Base-by-base conservation (phyloP, 169 alveolate genomes). In the Plasmodium yoelii region DNA sequence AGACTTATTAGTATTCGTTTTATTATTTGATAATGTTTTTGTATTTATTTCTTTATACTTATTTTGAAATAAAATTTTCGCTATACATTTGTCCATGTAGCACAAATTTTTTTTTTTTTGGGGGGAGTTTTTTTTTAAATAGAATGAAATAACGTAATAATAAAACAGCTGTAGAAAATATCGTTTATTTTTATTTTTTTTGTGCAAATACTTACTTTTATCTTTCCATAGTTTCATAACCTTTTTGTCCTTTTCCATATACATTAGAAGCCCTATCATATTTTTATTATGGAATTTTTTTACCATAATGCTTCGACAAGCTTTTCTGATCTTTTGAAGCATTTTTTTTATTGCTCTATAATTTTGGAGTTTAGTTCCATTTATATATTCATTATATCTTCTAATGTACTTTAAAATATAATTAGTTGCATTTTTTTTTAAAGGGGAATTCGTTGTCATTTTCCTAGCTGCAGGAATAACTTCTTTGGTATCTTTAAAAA, bases 131-230 rank as follows among this genome's bases (percentile, higher is more conserved):
- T 13, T 34, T 51, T 61, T 22, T 13, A 49, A 75, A 53, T 18
- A 61, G 60, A 19, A 61, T 46, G 68, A 61, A 75, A 75, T 61
- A 28, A 61, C 26, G 60, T 47, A 28, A 65, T 75, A 63, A 34
- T 44, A 51, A 65, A 61, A 75, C 9, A 75, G 53, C 49, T 55
- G 9, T 24, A 63, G 61, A 55, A 60, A 34, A 15, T 57, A 47
- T 0, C 61, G 39, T 26, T 51, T 75, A 65, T 46, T 61, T 49
- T 60, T 22, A 22, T 22, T 74, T 60, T 42, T 60, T 42, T 60
- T 74, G 61, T 74, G 44, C 13, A 59, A 10, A 15, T 44, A 74
- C n/a, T 57, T n/a, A 18, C 59, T 74, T 46, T 61, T 46, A 19
- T 51, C 51, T 56, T 73, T 53, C 34, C 60, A n/a, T 57, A 73